These are phyloP conservation scores for Barbarea vulgaris DNA, from an alignment of 345 rosid species.

Conservation along the genomic window DNA sequence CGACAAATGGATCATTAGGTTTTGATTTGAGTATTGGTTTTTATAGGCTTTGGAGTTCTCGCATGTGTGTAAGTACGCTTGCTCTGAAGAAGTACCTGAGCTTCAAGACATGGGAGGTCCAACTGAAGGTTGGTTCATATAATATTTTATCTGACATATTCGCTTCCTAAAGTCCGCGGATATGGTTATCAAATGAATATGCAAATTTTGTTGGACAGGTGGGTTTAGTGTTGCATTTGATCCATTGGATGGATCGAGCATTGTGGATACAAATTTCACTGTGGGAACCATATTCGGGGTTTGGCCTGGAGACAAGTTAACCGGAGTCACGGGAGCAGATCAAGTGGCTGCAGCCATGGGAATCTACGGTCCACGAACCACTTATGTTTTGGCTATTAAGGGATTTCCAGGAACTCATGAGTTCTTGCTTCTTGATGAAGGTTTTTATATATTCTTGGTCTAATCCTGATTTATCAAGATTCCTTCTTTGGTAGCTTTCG, in stretches of 20 bases:
- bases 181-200: background rate
- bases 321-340: conserved; percentile 79
- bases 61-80: conserved; percentile 91
- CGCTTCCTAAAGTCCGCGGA: background rate
- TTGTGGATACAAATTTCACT: conserved; percentile 83
- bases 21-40: conserved; percentile 10
- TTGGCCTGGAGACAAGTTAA: conserved; percentile 96
- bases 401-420: conserved; percentile 91
- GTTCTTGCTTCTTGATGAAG: conserved; percentile 99
- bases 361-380: conserved; percentile 89
- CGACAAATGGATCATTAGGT: background rate
- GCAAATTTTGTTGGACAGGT: conserved; percentile 41
- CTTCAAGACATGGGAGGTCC: conserved; percentile 99
- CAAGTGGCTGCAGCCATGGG: conserved; percentile 99
- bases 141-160: background rate
- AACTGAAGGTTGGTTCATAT: conserved; percentile 60
- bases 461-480: background rate
- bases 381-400: conserved; percentile 86
- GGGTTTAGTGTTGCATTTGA: conserved; percentile 95
- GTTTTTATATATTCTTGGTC: conserved; percentile 43
- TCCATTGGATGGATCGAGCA: conserved; percentile 88
- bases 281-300: conserved; percentile 97
- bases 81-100: conserved; percentile 97
- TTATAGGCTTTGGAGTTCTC: conserved; percentile 83
- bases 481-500: conserved; percentile 12